These are phyloP conservation scores for Funneliformis mosseae DNA, from an alignment of 192 early-diverging fungal genomes.

Conservation along the genomic window DNA sequence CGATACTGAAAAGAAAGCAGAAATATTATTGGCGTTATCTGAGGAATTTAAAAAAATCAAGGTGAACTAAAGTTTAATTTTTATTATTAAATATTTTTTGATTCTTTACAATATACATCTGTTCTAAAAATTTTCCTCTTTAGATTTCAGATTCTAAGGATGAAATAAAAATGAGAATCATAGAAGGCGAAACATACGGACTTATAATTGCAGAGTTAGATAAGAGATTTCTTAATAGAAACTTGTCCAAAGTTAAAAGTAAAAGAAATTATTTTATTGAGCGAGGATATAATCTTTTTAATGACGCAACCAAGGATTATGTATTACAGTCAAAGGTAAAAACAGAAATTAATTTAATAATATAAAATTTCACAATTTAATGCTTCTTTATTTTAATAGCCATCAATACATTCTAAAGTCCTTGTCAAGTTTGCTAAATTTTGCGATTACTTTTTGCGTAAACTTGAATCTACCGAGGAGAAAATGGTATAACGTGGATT, in stretches of 20 bases:
- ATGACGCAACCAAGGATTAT: neutral
- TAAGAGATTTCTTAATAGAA: neutral
- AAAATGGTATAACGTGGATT: neutral
- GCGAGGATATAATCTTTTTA: conserved; percentile 7
- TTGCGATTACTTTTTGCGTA: conserved; percentile 11
- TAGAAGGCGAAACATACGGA: conserved; percentile 39
- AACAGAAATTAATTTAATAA: neutral
- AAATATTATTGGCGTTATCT: conserved; percentile 25
- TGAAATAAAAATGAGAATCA: conserved; percentile 27
- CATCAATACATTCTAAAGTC: neutral
- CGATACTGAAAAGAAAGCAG: conserved; percentile 29
- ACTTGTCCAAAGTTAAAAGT: neutral
- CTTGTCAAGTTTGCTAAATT: conserved; percentile 20
- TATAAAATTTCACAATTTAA: neutral
- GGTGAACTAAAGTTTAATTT: neutral
- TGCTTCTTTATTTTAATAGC: neutral
- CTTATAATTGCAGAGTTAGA: conserved; percentile 9
- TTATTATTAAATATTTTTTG: neutral
- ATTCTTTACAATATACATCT: neutral
- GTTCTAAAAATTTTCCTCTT: neutral
- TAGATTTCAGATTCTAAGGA: neutral
- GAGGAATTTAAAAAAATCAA: conserved; percentile 33
- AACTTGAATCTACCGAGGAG: neutral
- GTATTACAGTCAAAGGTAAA: neutral
- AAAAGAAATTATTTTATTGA: neutral